Evolutionary conservation across 345 rosid species (phyloP).

Genomic region (Melastoma malabathricum): DNA sequence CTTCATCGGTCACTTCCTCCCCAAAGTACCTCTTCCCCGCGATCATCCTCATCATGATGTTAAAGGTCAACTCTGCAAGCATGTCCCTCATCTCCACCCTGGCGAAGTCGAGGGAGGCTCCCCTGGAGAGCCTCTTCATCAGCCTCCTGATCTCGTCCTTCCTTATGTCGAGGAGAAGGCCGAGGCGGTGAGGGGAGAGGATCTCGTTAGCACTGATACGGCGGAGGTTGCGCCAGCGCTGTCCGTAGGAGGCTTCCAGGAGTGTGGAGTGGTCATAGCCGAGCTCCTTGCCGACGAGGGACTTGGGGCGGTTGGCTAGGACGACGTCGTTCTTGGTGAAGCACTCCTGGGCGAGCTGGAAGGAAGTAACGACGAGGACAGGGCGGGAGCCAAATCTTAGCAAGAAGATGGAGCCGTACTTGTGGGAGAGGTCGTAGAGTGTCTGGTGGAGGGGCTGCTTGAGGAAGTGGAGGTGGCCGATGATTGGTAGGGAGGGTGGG

Average conservation of each 20-base stretch:
- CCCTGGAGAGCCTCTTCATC: constrained; percentile 18
- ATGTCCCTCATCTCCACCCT: constrained; percentile 32
- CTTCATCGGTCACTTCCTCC: constrained; percentile 16
- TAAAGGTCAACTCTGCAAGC: constrained; percentile 22
- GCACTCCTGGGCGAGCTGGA: constrained; percentile 29
- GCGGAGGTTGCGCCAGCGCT: constrained; percentile 62
- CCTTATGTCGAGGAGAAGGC: constrained; percentile 12
- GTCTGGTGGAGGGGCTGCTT: constrained; percentile 13
- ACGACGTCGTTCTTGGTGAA: constrained; percentile 34
- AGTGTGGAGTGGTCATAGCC: constrained; percentile 29
- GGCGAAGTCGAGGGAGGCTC: constrained; percentile 8
- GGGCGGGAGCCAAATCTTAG: constrained; percentile 27
- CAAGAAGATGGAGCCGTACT: constrained; percentile 26
- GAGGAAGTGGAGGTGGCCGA: constrained; percentile 31
- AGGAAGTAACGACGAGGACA: constrained; percentile 22
- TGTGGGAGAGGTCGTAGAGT: constrained; percentile 13
- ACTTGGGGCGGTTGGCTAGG: constrained; percentile 28
- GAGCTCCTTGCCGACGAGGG: constrained; percentile 19
- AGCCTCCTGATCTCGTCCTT: constrained; percentile 35
- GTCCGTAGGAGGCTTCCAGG: constrained; percentile 28
- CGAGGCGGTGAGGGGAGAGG: constrained; percentile 40
- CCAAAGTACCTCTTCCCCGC: constrained; percentile 49
- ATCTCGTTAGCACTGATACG: constrained; percentile 27
- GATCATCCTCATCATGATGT: constrained; percentile 21
- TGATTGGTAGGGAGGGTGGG: constrained; percentile 16